phyloP scores from a whole-genome alignment of 805 yeast species.

The Isabelozyma rhagii region DNA sequence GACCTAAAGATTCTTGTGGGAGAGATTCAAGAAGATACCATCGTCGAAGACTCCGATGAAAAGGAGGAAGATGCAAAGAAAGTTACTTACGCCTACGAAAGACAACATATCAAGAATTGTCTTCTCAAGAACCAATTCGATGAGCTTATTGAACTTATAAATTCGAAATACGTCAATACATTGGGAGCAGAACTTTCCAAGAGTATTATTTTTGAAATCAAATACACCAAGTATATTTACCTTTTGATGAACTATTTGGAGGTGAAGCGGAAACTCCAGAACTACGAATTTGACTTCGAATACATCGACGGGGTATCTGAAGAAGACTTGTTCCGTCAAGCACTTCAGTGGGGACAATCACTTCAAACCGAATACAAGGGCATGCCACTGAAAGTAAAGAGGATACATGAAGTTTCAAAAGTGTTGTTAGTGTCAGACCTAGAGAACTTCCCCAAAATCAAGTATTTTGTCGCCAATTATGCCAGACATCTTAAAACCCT shows the following conservation, averaged over 20 bases:
- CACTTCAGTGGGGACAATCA: slow-evolving; percentile 13
- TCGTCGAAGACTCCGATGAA: slow-evolving; percentile 7
- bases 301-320: slow-evolving; percentile 4
- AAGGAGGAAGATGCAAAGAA: slow-evolving; percentile 2
- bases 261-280: slow-evolving; percentile 9
- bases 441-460: slow-evolving; percentile 18
- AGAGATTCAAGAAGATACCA: slow-evolving; percentile 7
- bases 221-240: slow-evolving; percentile 19
- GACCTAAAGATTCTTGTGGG: slow-evolving; percentile 25
- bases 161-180: slow-evolving; percentile 13
- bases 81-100: slow-evolving; percentile 20
- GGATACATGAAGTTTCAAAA: slow-evolving; percentile 18
- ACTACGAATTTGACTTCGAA: slow-evolving; percentile 14
- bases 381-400: slow-evolving; percentile 1
- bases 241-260: slow-evolving; percentile 20
- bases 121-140: slow-evolving; percentile 22
- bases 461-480: slow-evolving; percentile 17
- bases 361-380: slow-evolving; percentile 13
- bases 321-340: slow-evolving; percentile 13
- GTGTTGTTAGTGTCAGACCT: slow-evolving; percentile 20
- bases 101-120: slow-evolving; percentile 21
- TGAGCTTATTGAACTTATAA: slow-evolving; percentile 15
- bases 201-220: slow-evolving; percentile 21
- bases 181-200: slow-evolving; percentile 10
- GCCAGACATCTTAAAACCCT: slow-evolving; percentile 14